phyloP scores from a whole-genome alignment of 2,329 filamentous ascomycete genomes.

The Fonsecaea nubica region DNA sequence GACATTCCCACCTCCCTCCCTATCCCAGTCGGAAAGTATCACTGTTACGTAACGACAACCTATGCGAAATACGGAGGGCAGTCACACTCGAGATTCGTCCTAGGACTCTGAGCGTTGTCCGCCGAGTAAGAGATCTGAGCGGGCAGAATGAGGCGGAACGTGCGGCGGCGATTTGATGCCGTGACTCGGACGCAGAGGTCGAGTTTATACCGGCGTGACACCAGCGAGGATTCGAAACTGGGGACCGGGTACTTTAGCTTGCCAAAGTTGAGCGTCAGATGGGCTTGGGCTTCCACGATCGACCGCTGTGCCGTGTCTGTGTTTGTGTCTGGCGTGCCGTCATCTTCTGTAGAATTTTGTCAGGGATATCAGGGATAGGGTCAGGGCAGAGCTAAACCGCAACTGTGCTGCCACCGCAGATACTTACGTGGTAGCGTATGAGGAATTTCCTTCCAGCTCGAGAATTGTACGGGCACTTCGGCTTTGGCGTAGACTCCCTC shows the following conservation, averaged over 20 bases:
- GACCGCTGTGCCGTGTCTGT: too few relatives aligned
- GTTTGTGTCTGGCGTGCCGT: too few relatives aligned
- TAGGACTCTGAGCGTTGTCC: neutral
- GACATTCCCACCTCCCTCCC: neutral
- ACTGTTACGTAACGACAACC: neutral
- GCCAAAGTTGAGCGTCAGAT: neutral
- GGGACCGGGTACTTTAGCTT: neutral
- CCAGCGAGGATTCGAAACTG: neutral
- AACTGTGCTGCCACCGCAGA: neutral
- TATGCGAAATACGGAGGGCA: neutral
- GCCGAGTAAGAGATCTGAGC: neutral
- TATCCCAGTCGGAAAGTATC: neutral
- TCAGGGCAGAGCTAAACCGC: neutral
- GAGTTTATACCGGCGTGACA: neutral
- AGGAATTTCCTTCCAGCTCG: neutral
- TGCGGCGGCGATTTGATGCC: neutral
- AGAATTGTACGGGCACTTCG: neutral
- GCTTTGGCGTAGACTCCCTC: neutral
- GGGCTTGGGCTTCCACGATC: neutral
- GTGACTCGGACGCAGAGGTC: neutral
- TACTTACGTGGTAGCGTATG: neutral
- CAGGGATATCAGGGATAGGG: too few relatives aligned
- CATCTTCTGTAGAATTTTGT: too few relatives aligned
- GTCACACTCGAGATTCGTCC: neutral
- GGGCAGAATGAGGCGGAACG: neutral